phyloP scores from a whole-genome alignment of 2,329 filamentous ascomycete genomes.

The Phaeomoniella chlamydospora region DNA sequence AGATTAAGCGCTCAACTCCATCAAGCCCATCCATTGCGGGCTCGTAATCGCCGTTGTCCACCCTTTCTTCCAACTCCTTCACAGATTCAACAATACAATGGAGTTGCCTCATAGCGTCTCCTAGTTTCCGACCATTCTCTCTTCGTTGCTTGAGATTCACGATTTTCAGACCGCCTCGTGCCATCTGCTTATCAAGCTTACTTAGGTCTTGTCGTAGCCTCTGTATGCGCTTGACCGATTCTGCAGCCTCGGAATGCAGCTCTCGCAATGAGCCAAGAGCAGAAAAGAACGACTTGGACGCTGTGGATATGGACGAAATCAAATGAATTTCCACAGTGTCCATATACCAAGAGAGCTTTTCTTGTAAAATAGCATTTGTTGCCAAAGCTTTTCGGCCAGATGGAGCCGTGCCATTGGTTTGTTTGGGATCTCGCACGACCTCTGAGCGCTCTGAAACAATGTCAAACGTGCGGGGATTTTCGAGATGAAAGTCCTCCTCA shows the following conservation, averaged over 20 bases:
- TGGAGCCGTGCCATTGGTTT: constrained; percentile 39
- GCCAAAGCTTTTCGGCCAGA: constrained; percentile 67
- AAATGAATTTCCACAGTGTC: constrained; percentile 96
- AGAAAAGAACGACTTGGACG: constrained; percentile 91
- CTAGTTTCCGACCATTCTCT: constrained; percentile 72
- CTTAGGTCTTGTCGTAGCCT: constrained; percentile 63
- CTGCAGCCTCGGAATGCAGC: constrained; percentile 79
- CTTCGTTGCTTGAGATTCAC: constrained; percentile 67
- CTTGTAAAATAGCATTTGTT: constrained; percentile 92
- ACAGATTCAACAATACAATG: constrained; percentile 64
- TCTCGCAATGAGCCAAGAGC: constrained; percentile 83
- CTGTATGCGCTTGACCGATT: constrained; percentile 80
- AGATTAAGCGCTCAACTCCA: constrained; percentile 62
- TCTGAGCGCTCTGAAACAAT: constrained; percentile 92
- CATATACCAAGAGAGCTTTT: constrained; percentile 99
- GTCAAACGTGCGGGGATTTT: constrained; percentile 93
- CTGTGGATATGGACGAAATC: constrained; percentile 89
- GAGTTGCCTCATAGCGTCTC: constrained; percentile 71
- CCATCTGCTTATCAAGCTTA: constrained; percentile 74
- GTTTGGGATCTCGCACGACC: constrained; percentile 60
- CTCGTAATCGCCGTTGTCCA: constrained; percentile 74
- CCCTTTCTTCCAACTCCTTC: constrained; percentile 60
- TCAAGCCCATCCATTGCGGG: constrained; percentile 66
- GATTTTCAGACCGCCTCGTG: constrained; percentile 68
- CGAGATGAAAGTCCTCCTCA: constrained; percentile 84